Evolutionary conservation across 345 rosid genomes (phyloP).

Genomic region (Salix purpurea): DNA sequence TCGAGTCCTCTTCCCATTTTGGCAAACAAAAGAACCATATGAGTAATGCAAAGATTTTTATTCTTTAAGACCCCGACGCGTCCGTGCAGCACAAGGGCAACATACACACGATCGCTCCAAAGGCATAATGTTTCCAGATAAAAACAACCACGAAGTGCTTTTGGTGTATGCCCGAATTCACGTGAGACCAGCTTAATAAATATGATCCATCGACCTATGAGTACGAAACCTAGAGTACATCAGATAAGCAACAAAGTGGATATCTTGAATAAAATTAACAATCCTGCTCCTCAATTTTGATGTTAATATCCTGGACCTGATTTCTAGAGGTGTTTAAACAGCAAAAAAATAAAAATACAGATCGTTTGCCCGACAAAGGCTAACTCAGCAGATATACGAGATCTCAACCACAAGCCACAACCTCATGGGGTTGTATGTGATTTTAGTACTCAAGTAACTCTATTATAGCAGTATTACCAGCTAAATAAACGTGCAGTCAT

Average conservation of each 20-base stretch:
- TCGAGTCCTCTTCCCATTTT: background rate
- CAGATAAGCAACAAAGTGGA: background rate
- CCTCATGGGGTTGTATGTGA: background rate
- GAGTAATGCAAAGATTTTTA: background rate
- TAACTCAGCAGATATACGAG: conserved; percentile 17
- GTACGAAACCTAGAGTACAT: background rate
- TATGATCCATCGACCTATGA: background rate
- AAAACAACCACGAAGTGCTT: too few species aligned
- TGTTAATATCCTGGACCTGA: background rate
- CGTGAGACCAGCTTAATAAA: too few species aligned
- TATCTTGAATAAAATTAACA: background rate
- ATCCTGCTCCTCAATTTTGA: background rate
- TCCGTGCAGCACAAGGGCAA: background rate
- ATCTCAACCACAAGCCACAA: conserved; percentile 3
- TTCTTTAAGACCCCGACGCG: background rate
- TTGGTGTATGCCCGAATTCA: too few species aligned
- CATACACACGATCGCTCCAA: background rate
- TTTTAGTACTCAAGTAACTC: conserved; percentile 12
- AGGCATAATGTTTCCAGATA: too few species aligned
- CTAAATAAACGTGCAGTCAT: background rate
- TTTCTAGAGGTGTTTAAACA: background rate
- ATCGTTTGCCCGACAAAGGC: conserved; percentile 6
- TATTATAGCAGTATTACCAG: background rate
- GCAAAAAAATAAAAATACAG: background rate
- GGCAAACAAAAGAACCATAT: background rate